phyloP scores from a whole-genome alignment of 306 rosid genomes.

The Vigna unguiculata region DNA sequence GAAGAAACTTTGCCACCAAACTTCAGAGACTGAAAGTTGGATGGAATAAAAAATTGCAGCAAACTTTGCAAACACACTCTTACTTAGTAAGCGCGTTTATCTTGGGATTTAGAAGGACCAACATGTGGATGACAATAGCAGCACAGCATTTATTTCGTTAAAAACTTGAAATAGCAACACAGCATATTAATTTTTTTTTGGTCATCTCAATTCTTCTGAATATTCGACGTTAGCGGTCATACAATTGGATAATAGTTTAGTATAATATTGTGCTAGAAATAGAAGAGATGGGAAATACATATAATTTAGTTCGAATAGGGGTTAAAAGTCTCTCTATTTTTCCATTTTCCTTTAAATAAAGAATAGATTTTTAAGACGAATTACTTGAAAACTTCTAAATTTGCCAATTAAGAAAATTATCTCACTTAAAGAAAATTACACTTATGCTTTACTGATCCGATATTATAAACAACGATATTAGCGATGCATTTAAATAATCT shows the following conservation, averaged over 20 bases:
- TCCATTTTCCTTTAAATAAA: not conserved
- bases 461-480: not conserved
- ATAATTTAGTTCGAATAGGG: not conserved
- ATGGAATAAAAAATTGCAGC: conserved; percentile 2
- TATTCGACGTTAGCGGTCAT: not conserved
- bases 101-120: conserved; percentile 36
- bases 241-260: not conserved
- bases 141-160: conserved; percentile 26
- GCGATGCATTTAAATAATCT: not conserved
- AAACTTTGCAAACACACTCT: conserved; percentile 6
- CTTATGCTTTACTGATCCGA: not conserved
- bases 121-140: conserved; percentile 11
- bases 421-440: not conserved
- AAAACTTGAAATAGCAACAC: conserved; percentile 17
- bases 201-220: conserved; percentile 5
- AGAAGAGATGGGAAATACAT: not conserved
- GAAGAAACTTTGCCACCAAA: conserved; percentile 66
- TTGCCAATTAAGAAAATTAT: not conserved
- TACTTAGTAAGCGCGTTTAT: conserved; percentile 8
- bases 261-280: not conserved
- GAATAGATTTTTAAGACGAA: not conserved
- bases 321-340: not conserved
- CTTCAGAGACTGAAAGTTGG: conserved; percentile 64
- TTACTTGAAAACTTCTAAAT: not conserved
- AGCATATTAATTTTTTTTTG: not conserved